phyloP scores from a whole-genome alignment of 1,139 yeast genomes.

The Insectozyma bohioensis region DNA sequence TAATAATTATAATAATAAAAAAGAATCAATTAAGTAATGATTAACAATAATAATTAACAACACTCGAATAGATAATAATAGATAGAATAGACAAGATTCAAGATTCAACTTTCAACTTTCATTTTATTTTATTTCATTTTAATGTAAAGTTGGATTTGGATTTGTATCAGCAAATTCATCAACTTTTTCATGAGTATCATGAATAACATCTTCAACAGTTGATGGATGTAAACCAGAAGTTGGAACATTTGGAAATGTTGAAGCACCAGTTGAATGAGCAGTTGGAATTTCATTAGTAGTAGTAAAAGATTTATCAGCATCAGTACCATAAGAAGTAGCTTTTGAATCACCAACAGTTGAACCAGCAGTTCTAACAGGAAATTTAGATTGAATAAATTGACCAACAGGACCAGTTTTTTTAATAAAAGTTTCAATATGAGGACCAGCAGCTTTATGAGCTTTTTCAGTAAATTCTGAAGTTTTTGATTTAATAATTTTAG shows the following conservation, averaged over 20 bases:
- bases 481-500: constrained; percentile 58
- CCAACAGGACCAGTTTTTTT: constrained; percentile 67
- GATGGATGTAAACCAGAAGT: constrained; percentile 33
- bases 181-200: constrained; percentile 14
- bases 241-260: constrained; percentile 51
- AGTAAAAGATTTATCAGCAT: constrained; percentile 20
- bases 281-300: constrained; percentile 22
- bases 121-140: not conserved
- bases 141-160: constrained; percentile 6
- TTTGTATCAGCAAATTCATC: constrained; percentile 14
- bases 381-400: constrained; percentile 52
- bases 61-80: constrained; percentile 2
- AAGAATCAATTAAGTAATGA: no score
- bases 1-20: no score
- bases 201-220: constrained; percentile 26
- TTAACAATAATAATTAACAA: no score
- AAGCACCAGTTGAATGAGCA: constrained; percentile 28
- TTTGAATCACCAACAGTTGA: constrained; percentile 57
- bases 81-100: not conserved
- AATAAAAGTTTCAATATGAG: constrained; percentile 44
- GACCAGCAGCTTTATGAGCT: constrained; percentile 57
- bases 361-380: constrained; percentile 74
- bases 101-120: not conserved
- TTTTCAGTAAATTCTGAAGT: constrained; percentile 48
- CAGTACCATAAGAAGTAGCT: constrained; percentile 27